phyloP scores from a whole-genome alignment of 2,329 filamentous ascomycete species.

The Epichloe sylvatica region DNA sequence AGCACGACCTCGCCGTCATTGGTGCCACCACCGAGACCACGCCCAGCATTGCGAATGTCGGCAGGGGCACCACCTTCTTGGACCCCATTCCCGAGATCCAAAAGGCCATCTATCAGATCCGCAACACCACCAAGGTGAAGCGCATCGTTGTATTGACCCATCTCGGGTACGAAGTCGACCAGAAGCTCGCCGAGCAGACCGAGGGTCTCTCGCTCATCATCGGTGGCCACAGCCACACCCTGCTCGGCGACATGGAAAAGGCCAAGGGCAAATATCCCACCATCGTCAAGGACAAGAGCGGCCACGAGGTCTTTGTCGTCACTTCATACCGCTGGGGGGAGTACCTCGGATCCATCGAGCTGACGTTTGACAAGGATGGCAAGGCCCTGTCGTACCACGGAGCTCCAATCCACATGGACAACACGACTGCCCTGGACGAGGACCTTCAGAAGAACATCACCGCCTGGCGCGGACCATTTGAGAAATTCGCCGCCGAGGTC shows the following conservation, averaged over 20 bases:
- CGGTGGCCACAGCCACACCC: slow-evolving; percentile 47
- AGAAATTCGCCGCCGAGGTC: slow-evolving; percentile 38
- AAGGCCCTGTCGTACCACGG: slow-evolving; percentile 49
- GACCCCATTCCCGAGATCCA: slow-evolving; percentile 46
- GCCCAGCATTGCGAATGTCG: slow-evolving; percentile 43
- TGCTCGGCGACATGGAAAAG: slow-evolving; percentile 43
- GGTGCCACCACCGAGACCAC: slow-evolving; percentile 33
- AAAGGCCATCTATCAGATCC: slow-evolving; percentile 47
- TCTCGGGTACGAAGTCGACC: slow-evolving; percentile 51
- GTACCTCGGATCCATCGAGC: slow-evolving; percentile 53
- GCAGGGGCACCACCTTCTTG: slow-evolving; percentile 42
- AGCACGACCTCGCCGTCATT: slow-evolving; percentile 48
- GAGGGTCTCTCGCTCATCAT: slow-evolving; percentile 55
- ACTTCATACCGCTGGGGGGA: slow-evolving; percentile 56
- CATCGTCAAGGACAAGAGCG: slow-evolving; percentile 44
- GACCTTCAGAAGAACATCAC: slow-evolving; percentile 43
- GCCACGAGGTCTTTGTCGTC: slow-evolving; percentile 55
- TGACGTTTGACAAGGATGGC: slow-evolving; percentile 46
- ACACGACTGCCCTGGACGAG: slow-evolving; percentile 42
- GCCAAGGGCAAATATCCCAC: slow-evolving; percentile 50
- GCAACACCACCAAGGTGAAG: slow-evolving; percentile 45
- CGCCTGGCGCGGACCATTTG: slow-evolving; percentile 46
- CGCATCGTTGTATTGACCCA: slow-evolving; percentile 54
- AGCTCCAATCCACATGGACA: slow-evolving; percentile 49
- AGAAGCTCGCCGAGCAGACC: slow-evolving; percentile 44